Base-by-base conservation (phyloP, 108 stramenopile species). In the Aurantiochytrium sp. region DNA sequence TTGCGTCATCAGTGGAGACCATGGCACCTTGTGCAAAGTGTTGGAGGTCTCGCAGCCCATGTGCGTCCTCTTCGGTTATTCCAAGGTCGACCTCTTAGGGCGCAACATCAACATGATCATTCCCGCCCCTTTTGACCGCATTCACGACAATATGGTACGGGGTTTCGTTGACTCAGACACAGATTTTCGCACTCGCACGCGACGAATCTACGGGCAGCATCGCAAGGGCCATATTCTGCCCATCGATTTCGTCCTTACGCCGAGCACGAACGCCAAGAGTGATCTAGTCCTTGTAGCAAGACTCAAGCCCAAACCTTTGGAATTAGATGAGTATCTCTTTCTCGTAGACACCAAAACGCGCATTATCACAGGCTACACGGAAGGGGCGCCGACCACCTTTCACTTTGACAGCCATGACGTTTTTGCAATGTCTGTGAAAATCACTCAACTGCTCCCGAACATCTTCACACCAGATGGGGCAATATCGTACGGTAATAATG, bases 71-170 rank as follows among this genome's bases (percentile, higher is more conserved):
- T 83, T 83, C 23, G 76, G 76, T 43, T 83, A 83, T 45, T 53
- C 49, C 51, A 83, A 83, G 28, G 10, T 53, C 10, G 76, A 83
- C 18, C 76, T 83, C 4, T 12, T 83, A 21, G 76, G 76, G 28
- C 45, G 76, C n/a, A 83, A 53, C 51, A 53, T 83, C 76, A 83
- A 53, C 76, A 83, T 83, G 49, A 83, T 83, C 76, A 83, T 83
- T 12, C 76, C 76, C 6, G 14, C 49, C 6, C 76, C 76, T 12
- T 83, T 83, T 53, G 76, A 83, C 49, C 45, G 23, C 4, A 83
- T 83, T 53, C 76, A 83, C 23, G 76, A 83, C 51, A 12, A 12
- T 4, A 47, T 83, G 49, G 25, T 83, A 6, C 45, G 51, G 19
- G 16, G 28, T 23, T 83, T 83, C 28, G 49, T 83, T 23, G n/a